phyloP scores from a whole-genome alignment of 257 asterid species.

The Orobanche coerulescens region DNA sequence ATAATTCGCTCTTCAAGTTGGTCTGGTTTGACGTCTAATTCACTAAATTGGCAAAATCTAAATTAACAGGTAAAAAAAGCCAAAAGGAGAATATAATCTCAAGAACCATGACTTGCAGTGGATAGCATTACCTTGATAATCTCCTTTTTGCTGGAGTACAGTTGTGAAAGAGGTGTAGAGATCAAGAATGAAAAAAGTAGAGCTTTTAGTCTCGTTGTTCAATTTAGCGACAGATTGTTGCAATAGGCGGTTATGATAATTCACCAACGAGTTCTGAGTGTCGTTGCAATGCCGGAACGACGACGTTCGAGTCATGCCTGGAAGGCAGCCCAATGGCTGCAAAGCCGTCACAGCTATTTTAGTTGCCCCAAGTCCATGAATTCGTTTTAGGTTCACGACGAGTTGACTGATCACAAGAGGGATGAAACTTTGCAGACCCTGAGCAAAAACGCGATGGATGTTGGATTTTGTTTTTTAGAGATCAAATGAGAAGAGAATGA shows the following conservation, averaged over 20 bases:
- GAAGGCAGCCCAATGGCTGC: constrained; percentile 83
- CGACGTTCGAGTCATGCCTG: constrained; percentile 36
- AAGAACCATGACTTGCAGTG: too few relatives aligned
- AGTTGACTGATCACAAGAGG: constrained; percentile 51
- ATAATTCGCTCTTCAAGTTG: too few relatives aligned
- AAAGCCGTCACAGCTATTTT: constrained; percentile 51
- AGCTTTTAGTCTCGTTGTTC: constrained; percentile 37
- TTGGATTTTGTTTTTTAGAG: too few relatives aligned
- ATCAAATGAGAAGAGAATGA: not conserved
- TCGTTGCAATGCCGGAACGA: constrained; percentile 58
- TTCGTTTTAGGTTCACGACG: constrained; percentile 32
- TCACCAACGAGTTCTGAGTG: constrained; percentile 42
- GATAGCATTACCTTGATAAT: constrained; percentile 29
- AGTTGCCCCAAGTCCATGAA: constrained; percentile 42
- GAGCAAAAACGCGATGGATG: not conserved
- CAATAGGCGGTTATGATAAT: constrained; percentile 48
- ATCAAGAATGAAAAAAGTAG: constrained; percentile 43
- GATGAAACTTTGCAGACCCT: constrained; percentile 54
- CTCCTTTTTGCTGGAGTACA: constrained; percentile 32
- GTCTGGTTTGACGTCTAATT: too few relatives aligned
- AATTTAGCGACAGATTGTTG: constrained; percentile 40
- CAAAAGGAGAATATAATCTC: too few relatives aligned
- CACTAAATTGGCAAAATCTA: too few relatives aligned
- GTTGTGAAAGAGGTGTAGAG: constrained; percentile 51
- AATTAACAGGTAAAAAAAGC: too few relatives aligned